These are phyloP conservation scores for Saturnispora serradocipensis DNA, from an alignment of 805 yeast genomes.

Conservation along the genomic window DNA sequence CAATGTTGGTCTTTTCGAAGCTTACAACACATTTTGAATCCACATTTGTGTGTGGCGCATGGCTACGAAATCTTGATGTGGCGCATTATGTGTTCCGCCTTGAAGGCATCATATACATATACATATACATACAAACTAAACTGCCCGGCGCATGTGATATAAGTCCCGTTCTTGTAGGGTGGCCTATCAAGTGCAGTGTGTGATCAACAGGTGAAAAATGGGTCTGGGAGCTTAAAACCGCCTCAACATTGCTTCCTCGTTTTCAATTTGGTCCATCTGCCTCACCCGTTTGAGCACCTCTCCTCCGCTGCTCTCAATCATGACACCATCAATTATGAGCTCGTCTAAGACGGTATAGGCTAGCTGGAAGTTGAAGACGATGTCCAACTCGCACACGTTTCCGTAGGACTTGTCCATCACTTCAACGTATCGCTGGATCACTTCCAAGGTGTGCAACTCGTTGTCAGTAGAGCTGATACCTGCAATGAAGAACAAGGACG, in stretches of 20 bases:
- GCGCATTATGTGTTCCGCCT: neutral
- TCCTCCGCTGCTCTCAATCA: conserved; percentile 73
- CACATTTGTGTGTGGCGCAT: neutral
- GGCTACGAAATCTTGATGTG: neutral
- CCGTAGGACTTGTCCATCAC: conserved; percentile 95
- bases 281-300: conserved; percentile 71
- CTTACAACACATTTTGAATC: neutral
- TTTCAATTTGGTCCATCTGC: conserved; percentile 81
- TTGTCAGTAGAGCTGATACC: conserved; percentile 81
- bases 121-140: neutral
- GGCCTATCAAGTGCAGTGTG: too few species aligned
- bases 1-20: neutral
- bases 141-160: too few species aligned
- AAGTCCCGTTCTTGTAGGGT: too few species aligned
- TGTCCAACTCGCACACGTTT: conserved; percentile 93
- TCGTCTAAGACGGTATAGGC: conserved; percentile 93
- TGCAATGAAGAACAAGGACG: conserved; percentile 82
- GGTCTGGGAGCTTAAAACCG: neutral
- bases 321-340: conserved; percentile 75
- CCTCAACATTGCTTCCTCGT: conserved; percentile 5
- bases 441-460: conserved; percentile 76
- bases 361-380: conserved; percentile 88
- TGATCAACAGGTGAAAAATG: too few species aligned
- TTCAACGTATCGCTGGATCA: conserved; percentile 89
- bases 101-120: neutral